Base-by-base conservation (phyloP, 495 filamentous ascomycete genomes). In the Penicillium cataractarum region DNA sequence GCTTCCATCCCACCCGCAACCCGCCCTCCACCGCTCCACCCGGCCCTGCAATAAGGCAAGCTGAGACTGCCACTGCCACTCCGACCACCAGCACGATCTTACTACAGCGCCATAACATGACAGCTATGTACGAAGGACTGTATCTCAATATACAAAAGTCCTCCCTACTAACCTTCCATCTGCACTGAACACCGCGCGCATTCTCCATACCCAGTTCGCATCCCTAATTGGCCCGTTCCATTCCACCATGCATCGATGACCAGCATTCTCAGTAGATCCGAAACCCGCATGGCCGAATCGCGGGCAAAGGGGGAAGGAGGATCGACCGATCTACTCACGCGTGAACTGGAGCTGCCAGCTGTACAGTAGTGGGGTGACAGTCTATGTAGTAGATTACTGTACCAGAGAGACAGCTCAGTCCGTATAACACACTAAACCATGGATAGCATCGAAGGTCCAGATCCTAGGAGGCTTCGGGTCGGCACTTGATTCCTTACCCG, bases 241-340 rank as follows among this genome's bases (percentile, higher is more conserved):
- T 55, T 6, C 31, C 56, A 21, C 55, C 63, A 60, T 72, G 69
- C 62, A 70, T 63, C 40, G 58, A 67, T 27, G 64, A 57, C 64
- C 67, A 63, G 63, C 69, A 69, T 67, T 67, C 64, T 58, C 26
- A 65, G 64, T 50, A 44, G 70, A 70, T 70, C 67, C 65, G 58
- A 63, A 58, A 70, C 65, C 61, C 69, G 64, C 66, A 64, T 65
- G 53, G 57, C 49, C 60, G 57, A 60, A 58, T 63, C 59, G 54
- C 12, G 37, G 29, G 19, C 35, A 15, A 37, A 33, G 54, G 49
- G 53, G 26, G 35, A 3, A 6, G 24, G 3, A 24, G 57, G 60
- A 58, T 67, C 57, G 61, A 61, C 55, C 57, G 53, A 63, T 57
- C 57, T 58, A 13, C 54, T 61, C 48, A 60, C 39, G n/a, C 52